Evolutionary conservation across 2,329 filamentous ascomycete genomes (phyloP).

Genomic region (Xylogone sp.): DNA sequence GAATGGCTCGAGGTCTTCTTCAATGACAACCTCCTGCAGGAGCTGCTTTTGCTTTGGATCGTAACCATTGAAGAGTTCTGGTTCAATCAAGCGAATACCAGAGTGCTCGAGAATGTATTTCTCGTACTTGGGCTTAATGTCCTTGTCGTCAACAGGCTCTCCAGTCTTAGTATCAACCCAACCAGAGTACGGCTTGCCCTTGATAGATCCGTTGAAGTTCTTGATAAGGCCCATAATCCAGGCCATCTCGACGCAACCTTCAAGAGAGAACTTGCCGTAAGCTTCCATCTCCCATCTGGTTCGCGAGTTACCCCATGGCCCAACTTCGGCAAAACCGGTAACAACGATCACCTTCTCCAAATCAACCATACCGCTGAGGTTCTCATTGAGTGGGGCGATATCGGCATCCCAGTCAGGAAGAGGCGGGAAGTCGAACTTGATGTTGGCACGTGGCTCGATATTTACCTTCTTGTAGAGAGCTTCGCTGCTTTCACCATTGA

Average conservation of each 20-base stretch:
- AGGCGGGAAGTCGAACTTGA: conserved; percentile 93
- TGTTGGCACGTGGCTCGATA: conserved; percentile 90
- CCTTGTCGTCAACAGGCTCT: conserved; percentile 96
- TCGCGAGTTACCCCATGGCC: conserved; percentile 97
- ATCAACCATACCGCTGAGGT: conserved; percentile 96
- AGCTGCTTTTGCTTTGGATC: conserved; percentile 98
- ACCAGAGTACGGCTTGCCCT: conserved; percentile 93
- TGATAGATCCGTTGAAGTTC: conserved; percentile 94
- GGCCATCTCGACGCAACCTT: conserved; percentile 98
- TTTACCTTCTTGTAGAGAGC: conserved; percentile 91
- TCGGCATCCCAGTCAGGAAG: conserved; percentile 91
- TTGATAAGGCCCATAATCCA: conserved; percentile 99
- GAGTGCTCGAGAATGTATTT: conserved; percentile 94
- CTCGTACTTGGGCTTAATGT: conserved; percentile 96
- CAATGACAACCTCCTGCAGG: conserved; percentile 94
- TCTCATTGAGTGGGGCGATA: conserved; percentile 80
- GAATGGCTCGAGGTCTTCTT: conserved; percentile 95
- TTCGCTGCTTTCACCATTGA: conserved; percentile 92
- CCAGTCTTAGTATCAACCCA: conserved; percentile 95
- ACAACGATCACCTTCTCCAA: conserved; percentile 97
- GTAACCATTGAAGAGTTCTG: conserved; percentile 93
- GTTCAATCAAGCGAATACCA: conserved; percentile 95
- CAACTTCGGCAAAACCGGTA: conserved; percentile 92
- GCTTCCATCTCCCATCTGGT: conserved; percentile 99
- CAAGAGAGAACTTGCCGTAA: conserved; percentile 91